These are phyloP conservation scores for Cnidoscolus chayamansa DNA, from an alignment of 441 rosid genomes.

Conservation along the genomic window DNA sequence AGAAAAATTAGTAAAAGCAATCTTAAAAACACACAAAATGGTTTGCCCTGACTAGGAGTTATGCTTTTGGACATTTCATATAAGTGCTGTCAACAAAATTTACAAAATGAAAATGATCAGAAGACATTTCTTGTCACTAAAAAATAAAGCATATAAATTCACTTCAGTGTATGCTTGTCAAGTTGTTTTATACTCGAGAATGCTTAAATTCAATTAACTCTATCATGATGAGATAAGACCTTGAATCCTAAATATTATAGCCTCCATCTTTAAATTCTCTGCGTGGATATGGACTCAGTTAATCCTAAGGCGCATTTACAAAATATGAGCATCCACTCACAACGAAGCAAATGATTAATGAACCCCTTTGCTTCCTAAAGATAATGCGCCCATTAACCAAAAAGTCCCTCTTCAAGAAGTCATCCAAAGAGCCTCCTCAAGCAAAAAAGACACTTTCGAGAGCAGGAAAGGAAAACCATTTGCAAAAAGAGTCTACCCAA, in stretches of 20 bases:
- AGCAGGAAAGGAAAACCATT: neutral
- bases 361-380: neutral
- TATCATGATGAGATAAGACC: neutral
- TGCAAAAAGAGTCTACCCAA: slow-evolving; percentile 1
- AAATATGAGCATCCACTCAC: neutral
- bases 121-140: neutral
- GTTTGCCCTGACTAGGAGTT: neutral
- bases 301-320: neutral
- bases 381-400: neutral
- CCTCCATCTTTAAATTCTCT: neutral
- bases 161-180: neutral
- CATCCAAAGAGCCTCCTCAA: neutral
- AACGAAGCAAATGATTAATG: neutral
- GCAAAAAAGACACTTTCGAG: neutral
- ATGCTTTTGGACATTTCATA: neutral
- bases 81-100: neutral
- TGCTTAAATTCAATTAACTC: neutral
- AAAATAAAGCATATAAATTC: neutral
- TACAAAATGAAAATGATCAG: neutral
- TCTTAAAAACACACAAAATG: too few relatives aligned
- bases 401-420: neutral
- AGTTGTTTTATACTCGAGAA: neutral
- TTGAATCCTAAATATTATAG: neutral
- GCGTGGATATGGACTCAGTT: neutral
- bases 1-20: too few relatives aligned